phyloP scores from a whole-genome alignment of 2,329 filamentous ascomycete species.

The Aspergillus vadensis region DNA sequence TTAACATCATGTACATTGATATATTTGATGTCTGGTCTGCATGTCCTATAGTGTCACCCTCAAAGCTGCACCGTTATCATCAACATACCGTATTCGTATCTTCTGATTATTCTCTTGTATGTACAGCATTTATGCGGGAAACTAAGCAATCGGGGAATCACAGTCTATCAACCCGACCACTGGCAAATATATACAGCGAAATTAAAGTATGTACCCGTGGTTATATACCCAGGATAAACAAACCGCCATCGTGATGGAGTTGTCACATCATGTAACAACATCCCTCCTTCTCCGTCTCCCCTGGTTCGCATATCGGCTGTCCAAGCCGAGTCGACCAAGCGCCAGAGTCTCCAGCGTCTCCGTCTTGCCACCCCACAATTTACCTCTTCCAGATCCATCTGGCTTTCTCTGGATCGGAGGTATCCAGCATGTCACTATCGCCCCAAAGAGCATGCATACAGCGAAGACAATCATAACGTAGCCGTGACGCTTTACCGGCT shows the following conservation, averaged over 20 bases:
- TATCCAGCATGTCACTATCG: slow-evolving; percentile 44
- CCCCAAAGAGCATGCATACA: slow-evolving; percentile 45
- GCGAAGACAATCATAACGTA: slow-evolving; percentile 46
- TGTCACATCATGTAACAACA: background rate
- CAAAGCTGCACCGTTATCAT: no score
- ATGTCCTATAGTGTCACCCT: no score
- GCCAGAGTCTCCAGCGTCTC: slow-evolving; percentile 44
- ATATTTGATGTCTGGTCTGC: no score
- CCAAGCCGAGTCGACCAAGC: slow-evolving; percentile 39
- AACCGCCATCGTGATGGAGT: no score
- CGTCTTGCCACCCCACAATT: slow-evolving; percentile 38
- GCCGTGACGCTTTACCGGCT: slow-evolving; percentile 41
- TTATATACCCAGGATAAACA: background rate
- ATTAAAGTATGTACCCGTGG: background rate
- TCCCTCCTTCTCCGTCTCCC: background rate
- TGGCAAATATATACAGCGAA: background rate
- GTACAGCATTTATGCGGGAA: background rate
- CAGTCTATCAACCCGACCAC: background rate
- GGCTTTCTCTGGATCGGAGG: slow-evolving; percentile 38
- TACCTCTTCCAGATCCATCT: slow-evolving; percentile 26
- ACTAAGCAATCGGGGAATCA: background rate
- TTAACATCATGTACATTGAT: no score
- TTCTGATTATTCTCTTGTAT: background rate
- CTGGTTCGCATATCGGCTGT: slow-evolving; percentile 36
- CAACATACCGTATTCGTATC: no score